Conservation (phyloP, 306 rosid genomes). For the Hippophae tibetana region DNA sequence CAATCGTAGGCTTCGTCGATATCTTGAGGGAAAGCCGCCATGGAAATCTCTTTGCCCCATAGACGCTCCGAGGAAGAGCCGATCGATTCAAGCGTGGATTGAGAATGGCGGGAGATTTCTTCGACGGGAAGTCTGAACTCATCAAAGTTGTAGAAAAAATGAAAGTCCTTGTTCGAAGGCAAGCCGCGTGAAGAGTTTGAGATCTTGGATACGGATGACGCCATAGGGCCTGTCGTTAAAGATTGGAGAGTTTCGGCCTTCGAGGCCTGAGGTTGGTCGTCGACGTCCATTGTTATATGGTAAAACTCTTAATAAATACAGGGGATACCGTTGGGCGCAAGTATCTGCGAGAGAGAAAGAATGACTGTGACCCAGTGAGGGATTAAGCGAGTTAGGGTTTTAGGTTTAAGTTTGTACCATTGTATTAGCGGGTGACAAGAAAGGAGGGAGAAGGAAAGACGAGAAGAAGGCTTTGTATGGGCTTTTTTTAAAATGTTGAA, state of each 20-base stretch:
- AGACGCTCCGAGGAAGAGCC: slow-evolving; percentile 32
- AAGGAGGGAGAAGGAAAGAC: no score
- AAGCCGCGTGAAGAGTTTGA: slow-evolving; percentile 50
- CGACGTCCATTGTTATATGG: slow-evolving; percentile 16
- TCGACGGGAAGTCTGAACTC: slow-evolving; percentile 51
- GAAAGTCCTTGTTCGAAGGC: slow-evolving; percentile 57
- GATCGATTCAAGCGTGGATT: slow-evolving; percentile 51
- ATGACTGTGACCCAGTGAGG: no score
- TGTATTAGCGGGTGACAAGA: no score
- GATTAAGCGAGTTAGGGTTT: no score
- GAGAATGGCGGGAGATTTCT: slow-evolving; percentile 39
- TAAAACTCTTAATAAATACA: neutral
- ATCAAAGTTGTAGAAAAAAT: slow-evolving; percentile 54
- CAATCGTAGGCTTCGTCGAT: slow-evolving; percentile 61
- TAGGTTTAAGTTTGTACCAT: no score
- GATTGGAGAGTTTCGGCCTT: slow-evolving; percentile 29
- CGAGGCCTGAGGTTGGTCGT: slow-evolving; percentile 32
- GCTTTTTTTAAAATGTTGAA: no score
- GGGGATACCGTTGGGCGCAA: no score
- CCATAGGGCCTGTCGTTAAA: slow-evolving; percentile 38
- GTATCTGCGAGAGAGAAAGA: no score
- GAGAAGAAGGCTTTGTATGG: no score
- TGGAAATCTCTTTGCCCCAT: slow-evolving; percentile 36
- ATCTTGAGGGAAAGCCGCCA: slow-evolving; percentile 34
- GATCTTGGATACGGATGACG: slow-evolving; percentile 48